A percentile compares a stretch with the other conserved stretches of the same genome.
These are phyloP conservation scores for Leccinum variicolor DNA, from an alignment of 768 basidiomycete genomes.

Conservation along the genomic window DNA sequence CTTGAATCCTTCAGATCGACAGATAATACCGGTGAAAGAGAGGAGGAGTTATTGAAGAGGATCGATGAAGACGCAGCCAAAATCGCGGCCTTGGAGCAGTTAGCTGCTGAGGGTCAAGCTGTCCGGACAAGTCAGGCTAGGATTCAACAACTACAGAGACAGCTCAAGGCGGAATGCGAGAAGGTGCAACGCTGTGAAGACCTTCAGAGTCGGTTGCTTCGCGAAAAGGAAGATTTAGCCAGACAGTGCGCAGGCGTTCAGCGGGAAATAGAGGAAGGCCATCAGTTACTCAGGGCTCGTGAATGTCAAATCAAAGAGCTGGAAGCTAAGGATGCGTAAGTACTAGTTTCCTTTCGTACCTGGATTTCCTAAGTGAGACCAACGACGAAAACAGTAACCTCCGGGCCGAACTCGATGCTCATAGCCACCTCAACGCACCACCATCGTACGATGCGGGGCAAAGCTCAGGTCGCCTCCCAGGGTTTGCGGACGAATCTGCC, in stretches of 20 bases:
- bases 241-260: constrained; percentile 41
- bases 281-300: constrained; percentile 15
- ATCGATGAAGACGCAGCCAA: constrained; percentile 74
- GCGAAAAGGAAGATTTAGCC: constrained; percentile 51
- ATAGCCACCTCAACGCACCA: neutral
- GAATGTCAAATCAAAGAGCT: constrained; percentile 25
- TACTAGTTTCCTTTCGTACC: neutral
- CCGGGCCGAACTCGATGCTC: constrained; percentile 15
- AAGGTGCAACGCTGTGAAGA: constrained; percentile 40
- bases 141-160: constrained; percentile 39
- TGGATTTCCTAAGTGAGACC: neutral
- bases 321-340: constrained; percentile 27
- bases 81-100: constrained; percentile 52
- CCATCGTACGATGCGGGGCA: neutral
- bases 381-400: constrained; percentile 17
- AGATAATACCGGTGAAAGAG: constrained; percentile 45
- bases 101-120: constrained; percentile 41
- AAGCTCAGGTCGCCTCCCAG: neutral
- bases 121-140: constrained; percentile 28
- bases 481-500: constrained; percentile 18
- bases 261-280: constrained; percentile 29
- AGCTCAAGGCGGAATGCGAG: constrained; percentile 41
- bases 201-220: constrained; percentile 43
- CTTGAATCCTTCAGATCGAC: constrained; percentile 41
- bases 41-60: constrained; percentile 58